Evolutionary conservation across 1,139 yeast genomes (phyloP), one percentile per base, ranked within the genome.

Genomic region (Candida mesenterica): DNA sequence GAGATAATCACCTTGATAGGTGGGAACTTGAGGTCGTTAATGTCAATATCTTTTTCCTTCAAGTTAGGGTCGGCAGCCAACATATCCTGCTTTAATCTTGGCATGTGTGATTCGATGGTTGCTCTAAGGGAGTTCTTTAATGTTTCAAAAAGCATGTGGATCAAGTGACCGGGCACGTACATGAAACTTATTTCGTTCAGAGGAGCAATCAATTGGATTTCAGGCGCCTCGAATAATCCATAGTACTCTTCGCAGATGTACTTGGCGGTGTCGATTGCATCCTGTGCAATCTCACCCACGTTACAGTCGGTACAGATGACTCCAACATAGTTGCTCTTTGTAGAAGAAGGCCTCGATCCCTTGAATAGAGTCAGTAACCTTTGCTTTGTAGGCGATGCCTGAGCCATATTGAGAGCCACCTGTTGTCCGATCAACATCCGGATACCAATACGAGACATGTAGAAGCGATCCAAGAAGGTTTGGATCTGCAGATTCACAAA

Each of bases 361-460:
- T 59, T 65, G 35, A 70, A 51, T 24, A 70, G 53, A 28, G 57
- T 54, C 15, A 59, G 53, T 29, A 69, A 52, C 32, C 69, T 55
- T 33, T 63, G 64, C 41, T 65, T 63, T 4, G 75, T 63, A n/a
- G 72, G 69, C 31, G 69, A 66, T 15, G 65, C 65, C 37, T 83
- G 85, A 32, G 85, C 82, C 63, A 77, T 75, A 54, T 79, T 82
- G 40, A 85, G 71, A 1, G 95, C 90, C 46, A 87, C 81, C 49
- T 86, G 95, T 59, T 87, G 96, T 6, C 95, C 95, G 52, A 87
- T 84, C 35, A 87, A 70, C 94, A 87, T 87, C 47, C 96, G 71
- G 40, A 87, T 87, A 1, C 96, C 96, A 43, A 87, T 87, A 44
- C 95, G 70, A 20, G 88, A 81, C 88, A 87, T 79, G 62, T 87